Percentiles rank a stretch among this genome's conserved stretches.
Evolutionary conservation across 768 basidiomycete genomes (phyloP).

Genomic region (Russula virescens): DNA sequence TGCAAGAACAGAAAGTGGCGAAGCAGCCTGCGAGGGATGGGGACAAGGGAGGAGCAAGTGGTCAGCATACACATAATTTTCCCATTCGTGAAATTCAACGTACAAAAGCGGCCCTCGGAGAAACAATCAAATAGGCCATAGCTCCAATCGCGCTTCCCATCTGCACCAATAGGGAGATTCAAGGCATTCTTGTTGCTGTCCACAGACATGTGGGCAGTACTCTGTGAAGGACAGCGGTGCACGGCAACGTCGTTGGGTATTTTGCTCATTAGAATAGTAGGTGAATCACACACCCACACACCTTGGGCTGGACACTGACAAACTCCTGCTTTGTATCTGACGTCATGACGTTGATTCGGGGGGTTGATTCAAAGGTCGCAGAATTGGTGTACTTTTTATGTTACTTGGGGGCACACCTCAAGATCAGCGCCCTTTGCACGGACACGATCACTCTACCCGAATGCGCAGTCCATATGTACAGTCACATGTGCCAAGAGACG

Average conservation of each 20-base stretch:
- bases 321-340: neutral
- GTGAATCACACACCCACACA: neutral
- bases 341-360: neutral
- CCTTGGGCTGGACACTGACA: neutral
- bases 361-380: neutral
- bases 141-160: slow-evolving; percentile 34
- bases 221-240: neutral
- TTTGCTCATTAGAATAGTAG: neutral
- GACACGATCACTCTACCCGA: too few species aligned
- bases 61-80: too few species aligned
- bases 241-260: too few species aligned
- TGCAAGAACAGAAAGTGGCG: slow-evolving; percentile 39
- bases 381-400: too few species aligned
- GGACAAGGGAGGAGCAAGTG: neutral
- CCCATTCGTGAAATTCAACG: neutral
- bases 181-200: slow-evolving; percentile 25
- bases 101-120: neutral
- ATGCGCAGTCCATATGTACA: too few species aligned
- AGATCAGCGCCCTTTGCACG: too few species aligned
- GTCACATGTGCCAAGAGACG: too few species aligned
- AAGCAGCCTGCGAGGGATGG: slow-evolving; percentile 29
- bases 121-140: slow-evolving; percentile 29
- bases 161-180: slow-evolving; percentile 25
- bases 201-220: neutral
- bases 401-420: too few species aligned